phyloP scores from a whole-genome alignment of 257 asterid genomes.

The Ligustrum vulgare region DNA sequence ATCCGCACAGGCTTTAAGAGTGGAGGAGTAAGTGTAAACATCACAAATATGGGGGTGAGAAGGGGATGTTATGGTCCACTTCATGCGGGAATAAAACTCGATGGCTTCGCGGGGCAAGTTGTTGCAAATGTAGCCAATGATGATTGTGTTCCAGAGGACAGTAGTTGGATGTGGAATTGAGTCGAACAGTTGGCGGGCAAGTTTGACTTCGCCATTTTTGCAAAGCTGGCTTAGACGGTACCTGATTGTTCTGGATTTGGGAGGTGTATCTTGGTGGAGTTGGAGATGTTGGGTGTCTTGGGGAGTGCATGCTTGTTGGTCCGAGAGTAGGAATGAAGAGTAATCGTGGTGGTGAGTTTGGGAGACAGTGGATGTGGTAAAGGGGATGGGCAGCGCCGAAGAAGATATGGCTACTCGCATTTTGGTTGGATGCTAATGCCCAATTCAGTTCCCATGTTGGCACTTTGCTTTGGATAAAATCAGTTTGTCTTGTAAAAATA shows the following conservation, averaged over 20 bases:
- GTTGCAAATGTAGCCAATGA: conserved; percentile 79
- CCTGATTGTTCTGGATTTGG: conserved; percentile 67
- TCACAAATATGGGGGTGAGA: conserved; percentile 40
- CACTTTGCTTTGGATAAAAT: background rate
- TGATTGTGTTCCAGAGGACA: conserved; percentile 83
- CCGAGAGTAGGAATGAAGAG: conserved; percentile 26
- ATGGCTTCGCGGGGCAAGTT: conserved; percentile 68
- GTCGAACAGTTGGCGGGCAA: conserved; percentile 86
- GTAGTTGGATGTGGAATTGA: conserved; percentile 81
- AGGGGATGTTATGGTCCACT: conserved; percentile 22
- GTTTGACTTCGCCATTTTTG: conserved; percentile 49
- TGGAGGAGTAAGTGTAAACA: conserved; percentile 77
- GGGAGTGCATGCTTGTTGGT: conserved; percentile 30
- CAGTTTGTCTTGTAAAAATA: background rate
- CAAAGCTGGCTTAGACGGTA: conserved; percentile 79
- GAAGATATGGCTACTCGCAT: conserved; percentile 55
- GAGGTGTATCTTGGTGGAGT: conserved; percentile 18
- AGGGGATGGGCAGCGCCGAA: conserved; percentile 43
- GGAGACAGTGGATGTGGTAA: conserved; percentile 44
- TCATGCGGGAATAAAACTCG: conserved; percentile 57
- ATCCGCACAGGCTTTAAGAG: conserved; percentile 83
- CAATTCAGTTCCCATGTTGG: background rate
- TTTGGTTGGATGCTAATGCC: background rate
- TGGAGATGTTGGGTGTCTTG: conserved; percentile 9
- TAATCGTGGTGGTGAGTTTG: conserved; percentile 43